These are phyloP conservation scores for Elaeagnus macrophylla DNA, from an alignment of 306 rosid species.

Conservation along the genomic window DNA sequence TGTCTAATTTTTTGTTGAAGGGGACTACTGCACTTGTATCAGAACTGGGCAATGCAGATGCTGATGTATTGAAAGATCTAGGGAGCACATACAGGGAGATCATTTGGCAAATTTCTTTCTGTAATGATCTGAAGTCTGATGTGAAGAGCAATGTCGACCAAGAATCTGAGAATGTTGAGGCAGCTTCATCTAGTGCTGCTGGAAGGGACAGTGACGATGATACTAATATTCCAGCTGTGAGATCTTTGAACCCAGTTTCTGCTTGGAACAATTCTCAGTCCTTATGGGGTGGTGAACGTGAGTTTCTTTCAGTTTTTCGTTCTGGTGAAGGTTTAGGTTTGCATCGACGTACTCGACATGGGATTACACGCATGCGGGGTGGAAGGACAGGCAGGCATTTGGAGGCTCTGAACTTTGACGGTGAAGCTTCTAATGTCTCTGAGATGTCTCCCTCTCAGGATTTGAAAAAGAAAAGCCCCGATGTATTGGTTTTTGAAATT, in stretches of 20 bases:
- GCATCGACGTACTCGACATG: constrained; percentile 86
- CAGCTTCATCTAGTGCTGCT: constrained; percentile 43
- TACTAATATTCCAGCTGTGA: constrained; percentile 61
- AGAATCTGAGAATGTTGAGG: constrained; percentile 63
- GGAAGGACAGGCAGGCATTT: constrained; percentile 79
- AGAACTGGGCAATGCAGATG: constrained; percentile 78
- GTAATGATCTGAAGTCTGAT: constrained; percentile 68
- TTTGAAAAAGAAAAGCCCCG: constrained; percentile 91
- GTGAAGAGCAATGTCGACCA: constrained; percentile 65
- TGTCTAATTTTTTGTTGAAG: constrained; percentile 76
- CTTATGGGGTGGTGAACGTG: constrained; percentile 84
- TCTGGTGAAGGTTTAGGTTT: constrained; percentile 77
- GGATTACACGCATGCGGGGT: constrained; percentile 73
- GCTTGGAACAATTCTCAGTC: constrained; percentile 72
- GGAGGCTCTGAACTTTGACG: constrained; percentile 68
- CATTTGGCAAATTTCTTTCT: constrained; percentile 83
- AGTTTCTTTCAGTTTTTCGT: constrained; percentile 84
- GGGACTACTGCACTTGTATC: constrained; percentile 76
- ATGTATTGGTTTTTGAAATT: constrained; percentile 65
- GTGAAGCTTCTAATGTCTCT: constrained; percentile 50
- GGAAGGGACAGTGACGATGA: constrained; percentile 98
- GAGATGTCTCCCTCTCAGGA: constrained; percentile 66
- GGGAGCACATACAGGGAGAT: constrained; percentile 79
- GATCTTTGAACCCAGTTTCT: constrained; percentile 81
- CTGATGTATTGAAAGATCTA: constrained; percentile 83